Percentiles rank a stretch among this genome's conserved stretches.
phyloP scores from a whole-genome alignment of 2,329 filamentous ascomycete species.

The Alternaria atra region DNA sequence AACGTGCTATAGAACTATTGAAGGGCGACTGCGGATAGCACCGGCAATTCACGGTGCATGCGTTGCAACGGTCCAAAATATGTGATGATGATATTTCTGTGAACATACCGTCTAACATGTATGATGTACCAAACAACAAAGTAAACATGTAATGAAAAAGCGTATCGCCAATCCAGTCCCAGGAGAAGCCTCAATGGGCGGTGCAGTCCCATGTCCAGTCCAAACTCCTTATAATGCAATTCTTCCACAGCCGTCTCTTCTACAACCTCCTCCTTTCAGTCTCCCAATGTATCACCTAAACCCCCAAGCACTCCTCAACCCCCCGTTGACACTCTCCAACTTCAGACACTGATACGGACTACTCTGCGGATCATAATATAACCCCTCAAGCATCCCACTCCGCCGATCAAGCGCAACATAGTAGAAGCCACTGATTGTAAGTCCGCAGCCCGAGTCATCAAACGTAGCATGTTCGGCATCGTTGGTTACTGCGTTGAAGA shows the following conservation, averaged over 20 bases:
- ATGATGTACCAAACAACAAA: not conserved
- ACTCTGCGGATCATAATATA: conserved; percentile 65
- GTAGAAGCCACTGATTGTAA: conserved; percentile 65
- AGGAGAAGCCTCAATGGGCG: conserved; percentile 19
- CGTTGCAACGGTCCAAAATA: not conserved
- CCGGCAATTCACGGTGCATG: not conserved
- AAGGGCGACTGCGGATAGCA: not conserved
- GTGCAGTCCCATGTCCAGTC: conserved; percentile 4
- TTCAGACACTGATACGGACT: conserved; percentile 63
- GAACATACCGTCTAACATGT: not conserved
- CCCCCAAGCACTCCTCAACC: conserved; percentile 50
- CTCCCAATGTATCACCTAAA: conserved; percentile 42
- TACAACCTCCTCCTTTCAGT: not conserved
- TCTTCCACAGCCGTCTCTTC: not conserved
- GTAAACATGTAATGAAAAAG: not conserved
- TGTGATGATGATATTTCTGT: not conserved
- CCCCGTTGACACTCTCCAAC: conserved; percentile 51
- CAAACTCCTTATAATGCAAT: not conserved
- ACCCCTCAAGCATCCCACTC: conserved; percentile 59
- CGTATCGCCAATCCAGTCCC: not conserved
- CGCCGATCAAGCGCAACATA: conserved; percentile 59
- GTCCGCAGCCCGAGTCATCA: conserved; percentile 52
- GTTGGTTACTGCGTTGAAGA: conserved; percentile 2
- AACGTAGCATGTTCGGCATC: conserved; percentile 38
- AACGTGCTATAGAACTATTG: not conserved